A percentile compares a stretch with the other conserved stretches of the same genome.
Evolutionary conservation across 371 early-diverging fungal genomes (phyloP).

Genomic region (Mucor ambiguus): DNA sequence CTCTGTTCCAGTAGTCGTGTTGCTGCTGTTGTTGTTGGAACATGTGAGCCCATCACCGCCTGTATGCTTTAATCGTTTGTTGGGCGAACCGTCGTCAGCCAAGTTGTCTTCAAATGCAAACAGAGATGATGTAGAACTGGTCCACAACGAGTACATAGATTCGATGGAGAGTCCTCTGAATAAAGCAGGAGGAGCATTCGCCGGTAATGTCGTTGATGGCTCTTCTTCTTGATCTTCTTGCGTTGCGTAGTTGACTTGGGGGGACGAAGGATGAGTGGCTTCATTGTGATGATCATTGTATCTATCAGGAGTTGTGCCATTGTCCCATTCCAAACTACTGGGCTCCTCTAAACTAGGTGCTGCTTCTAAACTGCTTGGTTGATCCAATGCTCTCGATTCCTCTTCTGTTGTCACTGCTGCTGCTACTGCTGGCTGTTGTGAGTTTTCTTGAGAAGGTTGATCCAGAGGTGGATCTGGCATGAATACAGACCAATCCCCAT

Average conservation of each 20-base stretch:
- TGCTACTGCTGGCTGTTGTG: neutral
- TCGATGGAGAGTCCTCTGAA: constrained; percentile 22
- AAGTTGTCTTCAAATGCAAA: neutral
- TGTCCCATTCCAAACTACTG: neutral
- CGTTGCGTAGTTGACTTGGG: neutral
- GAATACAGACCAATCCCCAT: constrained; percentile 10
- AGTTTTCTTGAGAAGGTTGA: neutral
- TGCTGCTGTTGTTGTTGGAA: neutral
- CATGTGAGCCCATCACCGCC: neutral
- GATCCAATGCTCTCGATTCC: neutral
- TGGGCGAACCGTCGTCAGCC: neutral
- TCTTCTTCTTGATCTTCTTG: neutral
- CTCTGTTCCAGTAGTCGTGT: neutral
- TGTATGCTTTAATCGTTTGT: constrained; percentile 5
- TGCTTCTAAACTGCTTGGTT: neutral
- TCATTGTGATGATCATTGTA: neutral
- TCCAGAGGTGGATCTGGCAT: neutral
- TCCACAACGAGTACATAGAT: constrained; percentile 25
- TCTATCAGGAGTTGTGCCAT: neutral
- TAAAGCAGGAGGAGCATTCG: neutral
- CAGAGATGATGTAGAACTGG: neutral
- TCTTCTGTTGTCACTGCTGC: neutral
- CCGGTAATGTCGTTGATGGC: neutral
- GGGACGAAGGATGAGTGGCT: neutral
- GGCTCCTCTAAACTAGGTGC: neutral